Conservation (phyloP, 2,329 filamentous ascomycete species). For the Teratosphaeria zuluensis region DNA sequence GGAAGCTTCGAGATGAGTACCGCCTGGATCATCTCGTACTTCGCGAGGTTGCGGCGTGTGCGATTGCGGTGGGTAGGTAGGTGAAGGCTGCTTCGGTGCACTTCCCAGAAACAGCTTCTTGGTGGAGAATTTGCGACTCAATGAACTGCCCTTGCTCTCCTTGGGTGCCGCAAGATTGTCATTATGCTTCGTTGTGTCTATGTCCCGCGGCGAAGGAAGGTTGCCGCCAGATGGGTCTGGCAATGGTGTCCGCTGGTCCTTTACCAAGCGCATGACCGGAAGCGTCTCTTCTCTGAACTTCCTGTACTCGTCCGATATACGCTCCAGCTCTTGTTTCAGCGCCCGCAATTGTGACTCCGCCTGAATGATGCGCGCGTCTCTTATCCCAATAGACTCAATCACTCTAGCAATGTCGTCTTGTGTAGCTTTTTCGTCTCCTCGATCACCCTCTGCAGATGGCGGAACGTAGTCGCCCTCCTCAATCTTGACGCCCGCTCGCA, state of each 20-base stretch:
- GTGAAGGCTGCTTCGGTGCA: slow-evolving; percentile 41
- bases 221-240: slow-evolving; percentile 41
- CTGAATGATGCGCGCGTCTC: slow-evolving; percentile 79
- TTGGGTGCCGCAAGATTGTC: slow-evolving; percentile 19
- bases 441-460: slow-evolving; percentile 78
- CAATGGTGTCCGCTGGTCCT: slow-evolving; percentile 83
- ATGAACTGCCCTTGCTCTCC: slow-evolving; percentile 33
- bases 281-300: slow-evolving; percentile 84
- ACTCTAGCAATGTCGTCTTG: slow-evolving; percentile 88
- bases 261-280: slow-evolving; percentile 79
- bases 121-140: slow-evolving; percentile 44
- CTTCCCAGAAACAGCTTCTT: slow-evolving; percentile 43
- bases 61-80: slow-evolving; percentile 32
- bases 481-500: slow-evolving; percentile 81
- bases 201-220: slow-evolving; percentile 25
- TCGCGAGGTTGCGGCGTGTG: slow-evolving; percentile 21
- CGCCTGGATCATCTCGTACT: slow-evolving; percentile 23
- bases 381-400: slow-evolving; percentile 77
- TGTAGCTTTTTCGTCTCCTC: slow-evolving; percentile 75
- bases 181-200: slow-evolving; percentile 15
- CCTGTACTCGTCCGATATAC: slow-evolving; percentile 67
- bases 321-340: slow-evolving; percentile 47
- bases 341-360: slow-evolving; percentile 75
- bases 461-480: slow-evolving; percentile 92
- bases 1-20: slow-evolving; percentile 35